Conservation (phyloP, 2,329 filamentous ascomycete species). For the Epichloe brachyelytri region DNA sequence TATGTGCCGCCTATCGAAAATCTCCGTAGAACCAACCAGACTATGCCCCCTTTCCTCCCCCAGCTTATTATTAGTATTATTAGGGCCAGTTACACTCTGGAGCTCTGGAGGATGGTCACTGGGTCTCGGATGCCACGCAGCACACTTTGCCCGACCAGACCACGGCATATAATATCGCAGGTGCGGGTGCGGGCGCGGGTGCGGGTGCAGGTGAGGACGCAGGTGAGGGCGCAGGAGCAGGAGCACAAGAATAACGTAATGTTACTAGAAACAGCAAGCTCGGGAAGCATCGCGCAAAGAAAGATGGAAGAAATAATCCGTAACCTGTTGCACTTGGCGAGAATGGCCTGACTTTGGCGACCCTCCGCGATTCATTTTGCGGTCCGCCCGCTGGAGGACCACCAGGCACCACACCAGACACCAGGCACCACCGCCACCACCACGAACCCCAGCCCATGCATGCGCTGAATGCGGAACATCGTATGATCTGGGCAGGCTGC, state of each 20-base stretch:
- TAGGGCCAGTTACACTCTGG: no score
- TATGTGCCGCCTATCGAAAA: neutral
- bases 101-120: neutral
- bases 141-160: no score
- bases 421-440: conserved; percentile 1
- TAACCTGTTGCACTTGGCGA: neutral
- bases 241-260: neutral
- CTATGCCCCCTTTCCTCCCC: neutral
- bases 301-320: neutral
- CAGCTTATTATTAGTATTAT: neutral
- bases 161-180: no score
- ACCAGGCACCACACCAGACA: neutral
- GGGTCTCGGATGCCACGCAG: no score
- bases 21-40: neutral
- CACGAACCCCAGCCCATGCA: conserved; percentile 7
- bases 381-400: neutral
- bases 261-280: neutral
- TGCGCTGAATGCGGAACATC: conserved; percentile 7
- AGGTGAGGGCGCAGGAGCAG: neutral
- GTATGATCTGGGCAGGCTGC: conserved; percentile 6
- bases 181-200: no score
- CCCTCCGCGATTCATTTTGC: conserved; percentile 2
- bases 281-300: neutral
- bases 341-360: conserved; percentile 11
- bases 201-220: neutral